A percentile compares a stretch with the other conserved stretches of the same genome.
Conservation (phyloP, 129 eudicot species). For the Tagetes patula region DNA sequence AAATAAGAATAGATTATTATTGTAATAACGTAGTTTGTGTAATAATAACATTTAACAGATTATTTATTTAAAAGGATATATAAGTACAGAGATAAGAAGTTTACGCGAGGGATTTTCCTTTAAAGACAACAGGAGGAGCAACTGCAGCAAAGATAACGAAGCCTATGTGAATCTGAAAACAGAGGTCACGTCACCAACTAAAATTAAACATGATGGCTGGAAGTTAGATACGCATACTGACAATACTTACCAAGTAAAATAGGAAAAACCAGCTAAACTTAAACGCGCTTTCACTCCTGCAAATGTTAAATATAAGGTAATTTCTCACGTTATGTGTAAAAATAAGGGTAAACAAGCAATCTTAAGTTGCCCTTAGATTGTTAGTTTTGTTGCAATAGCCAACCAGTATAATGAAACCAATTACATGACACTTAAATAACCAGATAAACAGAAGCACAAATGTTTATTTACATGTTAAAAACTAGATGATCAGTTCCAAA, state of each 20-base stretch:
- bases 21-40: not conserved
- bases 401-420: not conserved
- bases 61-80: not conserved
- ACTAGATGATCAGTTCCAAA: not conserved
- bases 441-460: not conserved
- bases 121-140: constrained; percentile 93
- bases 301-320: constrained; percentile 15
- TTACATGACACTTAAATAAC: not conserved
- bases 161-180: constrained; percentile 70
- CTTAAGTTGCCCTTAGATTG: no score
- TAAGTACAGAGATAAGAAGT: constrained; percentile 16
- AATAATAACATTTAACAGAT: not conserved
- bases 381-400: no score
- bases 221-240: not conserved
- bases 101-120: constrained; percentile 94
- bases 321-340: not conserved
- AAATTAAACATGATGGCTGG: not conserved
- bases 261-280: constrained; percentile 80
- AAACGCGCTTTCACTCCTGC: constrained; percentile 86
- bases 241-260: constrained; percentile 60
- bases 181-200: not conserved
- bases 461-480: not conserved
- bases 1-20: not conserved
- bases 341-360: not conserved
- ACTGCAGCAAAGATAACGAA: constrained; percentile 81